phyloP scores from a whole-genome alignment of 306 rosid species.

The Pterocarpus macrocarpus region DNA sequence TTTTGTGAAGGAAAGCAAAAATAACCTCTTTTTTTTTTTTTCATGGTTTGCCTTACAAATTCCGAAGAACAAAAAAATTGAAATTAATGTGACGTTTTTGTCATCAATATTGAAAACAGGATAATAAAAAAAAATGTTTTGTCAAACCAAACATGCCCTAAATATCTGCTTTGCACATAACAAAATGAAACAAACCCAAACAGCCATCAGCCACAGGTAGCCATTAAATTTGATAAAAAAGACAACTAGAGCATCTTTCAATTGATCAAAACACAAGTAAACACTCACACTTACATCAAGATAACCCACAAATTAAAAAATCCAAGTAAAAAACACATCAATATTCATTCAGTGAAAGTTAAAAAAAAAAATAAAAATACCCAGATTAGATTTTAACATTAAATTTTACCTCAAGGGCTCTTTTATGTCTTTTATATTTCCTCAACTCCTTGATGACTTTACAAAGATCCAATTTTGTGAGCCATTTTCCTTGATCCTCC shows the following conservation, averaged over 20 bases:
- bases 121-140: no score
- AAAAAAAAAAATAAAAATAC: not conserved
- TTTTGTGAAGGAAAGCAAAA: no score
- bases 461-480: slow-evolving; percentile 86
- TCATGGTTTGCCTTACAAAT: no score
- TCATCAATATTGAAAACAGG: no score
- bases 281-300: not conserved
- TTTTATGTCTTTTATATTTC: slow-evolving; percentile 59
- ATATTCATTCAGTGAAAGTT: not conserved
- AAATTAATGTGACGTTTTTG: no score
- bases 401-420: slow-evolving; percentile 82
- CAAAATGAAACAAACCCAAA: slow-evolving; percentile 15
- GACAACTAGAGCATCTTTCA: not conserved
- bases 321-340: not conserved
- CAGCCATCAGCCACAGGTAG: not conserved
- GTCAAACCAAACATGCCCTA: no score
- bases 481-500: slow-evolving; percentile 80
- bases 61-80: no score
- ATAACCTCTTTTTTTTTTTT: no score
- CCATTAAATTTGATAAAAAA: no score
- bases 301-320: not conserved
- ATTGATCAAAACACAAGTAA: slow-evolving; percentile 4
- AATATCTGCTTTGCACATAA: not conserved
- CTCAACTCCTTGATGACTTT: slow-evolving; percentile 84
- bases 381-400: not conserved